Percentiles rank a stretch among this genome's conserved stretches.
These are phyloP conservation scores for Trichoderma virens DNA, from an alignment of 495 filamentous ascomycete species.

Conservation along the genomic window DNA sequence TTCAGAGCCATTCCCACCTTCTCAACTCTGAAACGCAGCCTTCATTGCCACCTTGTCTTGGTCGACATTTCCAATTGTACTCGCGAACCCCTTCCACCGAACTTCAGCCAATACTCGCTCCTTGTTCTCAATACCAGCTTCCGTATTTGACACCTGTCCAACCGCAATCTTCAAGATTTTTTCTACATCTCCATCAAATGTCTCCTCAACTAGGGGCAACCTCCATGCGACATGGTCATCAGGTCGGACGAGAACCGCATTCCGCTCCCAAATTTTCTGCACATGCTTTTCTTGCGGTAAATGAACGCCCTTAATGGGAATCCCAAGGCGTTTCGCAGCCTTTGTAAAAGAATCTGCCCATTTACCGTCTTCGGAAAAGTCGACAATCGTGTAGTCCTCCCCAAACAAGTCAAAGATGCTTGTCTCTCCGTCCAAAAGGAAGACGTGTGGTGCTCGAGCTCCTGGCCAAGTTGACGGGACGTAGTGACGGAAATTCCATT, in stretches of 20 bases:
- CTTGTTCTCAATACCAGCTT: background rate
- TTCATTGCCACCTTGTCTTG: background rate
- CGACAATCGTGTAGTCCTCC: background rate
- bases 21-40: background rate
- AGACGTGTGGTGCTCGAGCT: background rate
- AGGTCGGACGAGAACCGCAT: background rate
- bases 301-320: background rate
- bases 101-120: background rate
- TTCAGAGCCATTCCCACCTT: background rate
- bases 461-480: background rate
- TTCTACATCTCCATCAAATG: background rate
- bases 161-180: background rate
- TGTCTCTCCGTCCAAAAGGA: background rate
- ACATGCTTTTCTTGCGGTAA: background rate
- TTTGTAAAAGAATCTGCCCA: background rate
- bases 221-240: background rate
- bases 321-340: background rate
- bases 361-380: background rate
- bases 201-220: background rate
- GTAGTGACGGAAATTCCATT: background rate
- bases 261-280: background rate
- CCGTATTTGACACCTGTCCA: background rate
- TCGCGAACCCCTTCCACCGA: background rate
- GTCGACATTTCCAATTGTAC: background rate
- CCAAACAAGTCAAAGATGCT: conserved; percentile 5